Evolutionary conservation across 768 basidiomycete species (phyloP).

Genomic region (Mycena leptocephala): DNA sequence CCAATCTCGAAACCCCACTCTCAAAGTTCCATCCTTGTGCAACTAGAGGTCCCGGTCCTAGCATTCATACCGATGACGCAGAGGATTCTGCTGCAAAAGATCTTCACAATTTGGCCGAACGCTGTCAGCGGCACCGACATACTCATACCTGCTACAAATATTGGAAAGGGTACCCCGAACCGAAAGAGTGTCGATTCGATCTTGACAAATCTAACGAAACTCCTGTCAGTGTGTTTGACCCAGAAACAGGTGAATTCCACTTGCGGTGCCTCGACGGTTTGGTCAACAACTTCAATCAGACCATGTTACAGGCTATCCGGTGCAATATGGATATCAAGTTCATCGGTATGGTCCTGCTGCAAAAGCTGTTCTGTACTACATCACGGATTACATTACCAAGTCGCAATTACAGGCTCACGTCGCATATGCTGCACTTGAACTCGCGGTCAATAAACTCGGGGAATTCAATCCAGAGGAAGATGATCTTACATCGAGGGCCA

Average conservation of each 20-base stretch:
- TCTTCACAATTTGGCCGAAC: background rate
- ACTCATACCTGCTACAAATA: constrained; percentile 30
- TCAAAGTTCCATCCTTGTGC: background rate
- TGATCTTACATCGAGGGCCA: constrained; percentile 1
- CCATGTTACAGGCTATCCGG: constrained; percentile 6
- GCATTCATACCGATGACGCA: background rate
- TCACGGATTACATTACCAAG: constrained; percentile 54
- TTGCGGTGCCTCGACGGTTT: constrained; percentile 8
- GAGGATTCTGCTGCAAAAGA: background rate
- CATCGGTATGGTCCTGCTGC: constrained; percentile 45
- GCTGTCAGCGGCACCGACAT: constrained; percentile 23
- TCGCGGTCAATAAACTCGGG: constrained; percentile 30
- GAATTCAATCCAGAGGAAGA: constrained; percentile 9
- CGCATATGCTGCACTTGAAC: constrained; percentile 23
- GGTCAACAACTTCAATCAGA: constrained; percentile 17
- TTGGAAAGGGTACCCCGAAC: constrained; percentile 1
- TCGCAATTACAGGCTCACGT: constrained; percentile 36
- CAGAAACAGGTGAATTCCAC: background rate
- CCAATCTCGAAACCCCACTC: background rate
- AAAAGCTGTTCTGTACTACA: constrained; percentile 48
- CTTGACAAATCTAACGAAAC: background rate
- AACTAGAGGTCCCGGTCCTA: background rate
- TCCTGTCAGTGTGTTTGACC: background rate
- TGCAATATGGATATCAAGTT: constrained; percentile 15
- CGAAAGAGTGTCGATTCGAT: constrained; percentile 13